phyloP scores from a whole-genome alignment of 2,329 filamentous ascomycete genomes.

The Aciculosporium take region DNA sequence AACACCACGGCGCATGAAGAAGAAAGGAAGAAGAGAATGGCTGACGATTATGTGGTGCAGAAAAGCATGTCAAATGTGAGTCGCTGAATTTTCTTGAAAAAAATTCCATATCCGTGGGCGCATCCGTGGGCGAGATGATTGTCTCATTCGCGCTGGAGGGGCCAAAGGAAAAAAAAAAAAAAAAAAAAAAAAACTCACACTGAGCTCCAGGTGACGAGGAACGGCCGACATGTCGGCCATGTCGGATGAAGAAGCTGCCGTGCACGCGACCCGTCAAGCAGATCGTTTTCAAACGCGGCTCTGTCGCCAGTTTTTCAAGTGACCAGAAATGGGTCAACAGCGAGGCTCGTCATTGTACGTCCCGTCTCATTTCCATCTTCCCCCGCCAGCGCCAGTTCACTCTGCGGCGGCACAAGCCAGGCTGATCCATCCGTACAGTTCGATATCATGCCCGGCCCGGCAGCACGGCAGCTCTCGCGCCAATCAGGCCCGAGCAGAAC shows the following conservation, averaged over 20 bases:
- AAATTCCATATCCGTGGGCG: too few relatives aligned
- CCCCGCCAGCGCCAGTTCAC: too few relatives aligned
- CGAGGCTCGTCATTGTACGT: conserved; percentile 20
- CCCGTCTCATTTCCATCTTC: background rate
- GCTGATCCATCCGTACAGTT: conserved; percentile 4
- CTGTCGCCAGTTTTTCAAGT: conserved; percentile 18
- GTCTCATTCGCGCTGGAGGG: too few relatives aligned
- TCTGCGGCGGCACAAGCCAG: background rate
- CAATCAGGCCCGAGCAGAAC: background rate
- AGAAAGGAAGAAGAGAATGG: too few relatives aligned
- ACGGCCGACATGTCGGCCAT: conserved; percentile 22
- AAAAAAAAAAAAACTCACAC: too few relatives aligned
- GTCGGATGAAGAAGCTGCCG: conserved; percentile 17
- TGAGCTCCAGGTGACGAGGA: conserved; percentile 21
- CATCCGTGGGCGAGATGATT: too few relatives aligned
- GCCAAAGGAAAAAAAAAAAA: too few relatives aligned
- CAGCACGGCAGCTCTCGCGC: conserved; percentile 4
- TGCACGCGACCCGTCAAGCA: conserved; percentile 21
- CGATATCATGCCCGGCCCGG: conserved; percentile 11
- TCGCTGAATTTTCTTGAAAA: too few relatives aligned
- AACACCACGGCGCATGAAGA: background rate
- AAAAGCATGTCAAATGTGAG: conserved; percentile 24
- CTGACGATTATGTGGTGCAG: conserved; percentile 11
- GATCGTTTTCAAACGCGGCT: conserved; percentile 24
- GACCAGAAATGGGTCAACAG: conserved; percentile 24